These are phyloP conservation scores for Xylariomycetidae sp. DNA, from an alignment of 2,329 filamentous ascomycete species.

Conservation along the genomic window DNA sequence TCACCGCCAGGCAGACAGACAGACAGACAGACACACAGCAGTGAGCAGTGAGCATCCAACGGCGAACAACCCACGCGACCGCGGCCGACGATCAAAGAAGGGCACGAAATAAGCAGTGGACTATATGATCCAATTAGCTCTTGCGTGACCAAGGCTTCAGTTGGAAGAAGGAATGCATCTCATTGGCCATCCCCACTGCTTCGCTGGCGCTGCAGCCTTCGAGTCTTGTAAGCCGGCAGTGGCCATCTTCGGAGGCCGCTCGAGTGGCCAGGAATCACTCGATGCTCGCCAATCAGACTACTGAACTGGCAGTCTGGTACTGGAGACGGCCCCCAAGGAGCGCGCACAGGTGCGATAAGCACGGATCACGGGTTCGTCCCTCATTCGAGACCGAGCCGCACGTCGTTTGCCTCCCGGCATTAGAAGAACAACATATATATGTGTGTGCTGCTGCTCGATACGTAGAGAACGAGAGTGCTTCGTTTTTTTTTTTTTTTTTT, in stretches of 20 bases:
- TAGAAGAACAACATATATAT: too few species aligned
- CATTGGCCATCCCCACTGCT: slow-evolving; percentile 20
- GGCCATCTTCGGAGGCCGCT: slow-evolving; percentile 13
- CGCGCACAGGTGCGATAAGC: slow-evolving; percentile 22
- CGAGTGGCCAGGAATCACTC: slow-evolving; percentile 23
- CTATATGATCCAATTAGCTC: slow-evolving; percentile 22
- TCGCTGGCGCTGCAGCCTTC: slow-evolving; percentile 20
- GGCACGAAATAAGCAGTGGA: slow-evolving; percentile 14
- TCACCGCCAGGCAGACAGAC: slow-evolving; percentile 1
- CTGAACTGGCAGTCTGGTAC: too few species aligned
- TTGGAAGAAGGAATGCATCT: slow-evolving; percentile 11
- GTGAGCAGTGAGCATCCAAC: slow-evolving; percentile 1
- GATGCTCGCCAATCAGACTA: slow-evolving; percentile 26
- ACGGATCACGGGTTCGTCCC: slow-evolving; percentile 30
- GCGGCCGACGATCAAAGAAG: slow-evolving; percentile 14
- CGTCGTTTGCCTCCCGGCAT: too few species aligned
- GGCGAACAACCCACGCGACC: slow-evolving; percentile 8
- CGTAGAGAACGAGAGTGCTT: background rate
- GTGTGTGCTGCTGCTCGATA: slow-evolving; percentile 4
- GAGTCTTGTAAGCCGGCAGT: slow-evolving; percentile 17
- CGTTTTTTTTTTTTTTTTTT: too few species aligned
- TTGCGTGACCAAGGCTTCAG: slow-evolving; percentile 14
- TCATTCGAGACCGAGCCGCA: slow-evolving; percentile 24
- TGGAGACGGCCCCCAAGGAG: slow-evolving; percentile 16
- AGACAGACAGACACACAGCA: slow-evolving; percentile 1